phyloP scores from a whole-genome alignment of 2,329 filamentous ascomycete species.

The Huntiella abstrusa region DNA sequence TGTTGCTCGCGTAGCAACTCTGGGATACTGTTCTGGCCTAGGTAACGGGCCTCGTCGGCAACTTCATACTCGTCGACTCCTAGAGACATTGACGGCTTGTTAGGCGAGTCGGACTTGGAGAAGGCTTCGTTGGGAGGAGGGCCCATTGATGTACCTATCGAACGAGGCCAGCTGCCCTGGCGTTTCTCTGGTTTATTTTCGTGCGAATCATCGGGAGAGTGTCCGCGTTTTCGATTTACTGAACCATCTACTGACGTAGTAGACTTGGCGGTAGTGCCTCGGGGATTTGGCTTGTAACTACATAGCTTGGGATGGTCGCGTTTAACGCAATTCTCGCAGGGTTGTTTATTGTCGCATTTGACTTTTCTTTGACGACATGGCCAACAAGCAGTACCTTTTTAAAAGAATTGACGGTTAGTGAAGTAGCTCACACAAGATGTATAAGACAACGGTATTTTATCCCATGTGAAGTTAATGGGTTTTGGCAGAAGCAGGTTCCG shows the following conservation, averaged over 20 bases:
- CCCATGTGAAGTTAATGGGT: too few relatives aligned
- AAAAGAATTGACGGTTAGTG: neutral
- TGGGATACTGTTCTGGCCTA: slow-evolving; percentile 49
- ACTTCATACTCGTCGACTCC: slow-evolving; percentile 33
- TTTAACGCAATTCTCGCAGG: slow-evolving; percentile 50
- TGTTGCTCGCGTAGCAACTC: slow-evolving; percentile 42
- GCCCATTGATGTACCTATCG: slow-evolving; percentile 19
- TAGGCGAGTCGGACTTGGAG: slow-evolving; percentile 7
- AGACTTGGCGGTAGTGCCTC: slow-evolving; percentile 14
- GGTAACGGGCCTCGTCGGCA: slow-evolving; percentile 37
- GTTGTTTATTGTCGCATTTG: slow-evolving; percentile 50
- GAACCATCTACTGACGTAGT: slow-evolving; percentile 8
- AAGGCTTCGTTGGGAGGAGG: neutral
- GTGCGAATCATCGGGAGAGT: slow-evolving; percentile 22
- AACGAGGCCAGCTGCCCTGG: slow-evolving; percentile 24
- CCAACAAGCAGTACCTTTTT: slow-evolving; percentile 43
- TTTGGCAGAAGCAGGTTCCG: too few relatives aligned
- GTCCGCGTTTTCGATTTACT: slow-evolving; percentile 21
- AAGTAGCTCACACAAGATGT: neutral
- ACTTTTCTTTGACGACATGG: slow-evolving; percentile 49
- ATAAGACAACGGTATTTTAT: neutral
- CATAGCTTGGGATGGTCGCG: slow-evolving; percentile 45
- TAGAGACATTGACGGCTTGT: neutral
- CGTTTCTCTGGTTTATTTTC: slow-evolving; percentile 19
- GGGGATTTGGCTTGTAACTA: slow-evolving; percentile 44